Conservation (phyloP, 192 early-diverging fungal genomes). For the Podila horticola region DNA sequence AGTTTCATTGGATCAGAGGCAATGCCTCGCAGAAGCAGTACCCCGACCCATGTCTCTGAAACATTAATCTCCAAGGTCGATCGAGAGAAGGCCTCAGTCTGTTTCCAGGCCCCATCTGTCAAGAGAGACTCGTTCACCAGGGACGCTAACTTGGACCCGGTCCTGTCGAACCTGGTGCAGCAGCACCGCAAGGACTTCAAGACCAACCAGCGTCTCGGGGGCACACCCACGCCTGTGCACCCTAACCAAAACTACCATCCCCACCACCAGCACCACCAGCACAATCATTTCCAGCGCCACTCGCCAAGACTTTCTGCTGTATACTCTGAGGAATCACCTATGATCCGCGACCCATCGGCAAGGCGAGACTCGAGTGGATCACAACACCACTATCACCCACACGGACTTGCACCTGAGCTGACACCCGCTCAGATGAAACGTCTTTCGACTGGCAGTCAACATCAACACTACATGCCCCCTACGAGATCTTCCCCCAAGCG, state of each 20-base stretch:
- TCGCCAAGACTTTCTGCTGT: slow-evolving; percentile 8
- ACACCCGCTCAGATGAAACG: slow-evolving; percentile 24
- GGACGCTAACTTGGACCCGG: slow-evolving; percentile 35
- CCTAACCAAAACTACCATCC: slow-evolving; percentile 3
- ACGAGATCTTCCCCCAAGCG: slow-evolving; percentile 19
- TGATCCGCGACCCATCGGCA: slow-evolving; percentile 7
- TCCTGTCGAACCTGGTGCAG: slow-evolving; percentile 32
- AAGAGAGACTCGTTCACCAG: slow-evolving; percentile 25
- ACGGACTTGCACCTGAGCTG: neutral
- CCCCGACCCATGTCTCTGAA: slow-evolving; percentile 6
- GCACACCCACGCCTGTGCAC: slow-evolving; percentile 10
- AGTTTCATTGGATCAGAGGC: slow-evolving; percentile 31
- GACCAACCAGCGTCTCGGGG: slow-evolving; percentile 41
- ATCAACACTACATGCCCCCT: slow-evolving; percentile 1
- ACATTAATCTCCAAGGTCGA: slow-evolving; percentile 38
- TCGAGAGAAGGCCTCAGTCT: slow-evolving; percentile 32
- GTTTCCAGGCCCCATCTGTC: slow-evolving; percentile 31
- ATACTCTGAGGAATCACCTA: neutral
- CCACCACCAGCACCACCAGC: slow-evolving; percentile 6
- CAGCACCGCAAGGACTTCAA: slow-evolving; percentile 47
- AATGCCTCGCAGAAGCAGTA: slow-evolving; percentile 21
- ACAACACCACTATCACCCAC: slow-evolving; percentile 1
- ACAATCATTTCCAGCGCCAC: slow-evolving; percentile 9
- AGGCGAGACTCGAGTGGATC: slow-evolving; percentile 41
- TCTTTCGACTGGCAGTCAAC: slow-evolving; percentile 28